phyloP scores from a whole-genome alignment of 352 stramenopile genomes.

The Blastocystis sp. region DNA sequence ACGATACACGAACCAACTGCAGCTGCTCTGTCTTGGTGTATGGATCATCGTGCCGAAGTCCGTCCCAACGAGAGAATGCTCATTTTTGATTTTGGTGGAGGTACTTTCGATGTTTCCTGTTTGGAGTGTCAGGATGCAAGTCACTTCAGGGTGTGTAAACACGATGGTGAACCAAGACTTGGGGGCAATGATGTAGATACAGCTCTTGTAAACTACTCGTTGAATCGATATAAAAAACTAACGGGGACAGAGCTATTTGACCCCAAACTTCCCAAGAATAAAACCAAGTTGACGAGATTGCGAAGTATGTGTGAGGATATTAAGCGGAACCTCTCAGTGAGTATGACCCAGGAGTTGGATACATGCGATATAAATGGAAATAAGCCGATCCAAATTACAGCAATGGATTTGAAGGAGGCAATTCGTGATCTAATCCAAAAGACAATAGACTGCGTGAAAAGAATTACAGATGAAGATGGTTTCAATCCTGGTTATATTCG shows the following conservation, averaged over 20 bases:
- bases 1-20: background rate
- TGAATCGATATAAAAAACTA: conserved; percentile 90
- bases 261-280: no score
- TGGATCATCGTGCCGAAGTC: background rate
- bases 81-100: conserved; percentile 25
- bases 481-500: background rate
- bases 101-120: conserved; percentile 19
- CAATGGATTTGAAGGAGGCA: background rate
- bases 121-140: background rate
- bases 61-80: background rate
- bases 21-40: conserved; percentile 27
- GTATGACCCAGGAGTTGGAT: background rate
- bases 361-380: background rate
- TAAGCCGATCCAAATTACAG: background rate
- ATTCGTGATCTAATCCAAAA: background rate
- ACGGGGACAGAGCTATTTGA: conserved; percentile 83
- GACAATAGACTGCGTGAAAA: background rate
- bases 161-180: conserved; percentile 70
- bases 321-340: background rate
- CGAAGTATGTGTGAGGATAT: background rate
- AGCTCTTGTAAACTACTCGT: conserved; percentile 84
- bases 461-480: background rate
- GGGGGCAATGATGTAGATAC: conserved; percentile 76
- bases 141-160: background rate
- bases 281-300: background rate